A percentile compares a stretch with the other conserved stretches of the same genome.
These are phyloP conservation scores for Castanopsis chinensis DNA, from an alignment of 306 rosid genomes.

Conservation along the genomic window DNA sequence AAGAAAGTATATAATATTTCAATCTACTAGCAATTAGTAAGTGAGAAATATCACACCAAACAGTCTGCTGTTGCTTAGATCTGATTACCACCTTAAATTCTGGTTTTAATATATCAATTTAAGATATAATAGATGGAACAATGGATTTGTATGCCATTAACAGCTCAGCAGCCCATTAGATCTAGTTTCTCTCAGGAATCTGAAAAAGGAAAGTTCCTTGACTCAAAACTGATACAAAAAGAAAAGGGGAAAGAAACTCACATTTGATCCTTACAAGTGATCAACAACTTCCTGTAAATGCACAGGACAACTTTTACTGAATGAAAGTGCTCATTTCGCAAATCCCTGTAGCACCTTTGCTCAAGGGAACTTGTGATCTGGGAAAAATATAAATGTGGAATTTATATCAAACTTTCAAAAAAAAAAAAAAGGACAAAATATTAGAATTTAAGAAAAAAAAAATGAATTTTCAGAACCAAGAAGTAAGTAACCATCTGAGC, in stretches of 20 bases:
- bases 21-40: background rate
- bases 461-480: background rate
- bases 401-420: background rate
- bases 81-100: background rate
- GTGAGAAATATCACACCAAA: constrained; percentile 9
- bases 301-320: constrained; percentile 70
- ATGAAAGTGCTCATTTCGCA: constrained; percentile 75
- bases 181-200: background rate
- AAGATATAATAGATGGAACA: background rate
- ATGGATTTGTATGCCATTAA: background rate
- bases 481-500: background rate
- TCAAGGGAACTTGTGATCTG: constrained; percentile 83
- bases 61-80: background rate
- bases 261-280: constrained; percentile 83
- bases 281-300: constrained; percentile 71
- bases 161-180: background rate
- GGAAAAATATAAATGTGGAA: constrained; percentile 9
- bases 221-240: constrained; percentile 14
- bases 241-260: constrained; percentile 37
- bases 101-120: background rate
- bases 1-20: background rate
- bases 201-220: background rate
- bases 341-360: constrained; percentile 80
- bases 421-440: background rate
- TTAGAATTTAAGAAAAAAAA: background rate